Conservation (phyloP, 257 asterid species). For the Voacanga thouarsii region DNA sequence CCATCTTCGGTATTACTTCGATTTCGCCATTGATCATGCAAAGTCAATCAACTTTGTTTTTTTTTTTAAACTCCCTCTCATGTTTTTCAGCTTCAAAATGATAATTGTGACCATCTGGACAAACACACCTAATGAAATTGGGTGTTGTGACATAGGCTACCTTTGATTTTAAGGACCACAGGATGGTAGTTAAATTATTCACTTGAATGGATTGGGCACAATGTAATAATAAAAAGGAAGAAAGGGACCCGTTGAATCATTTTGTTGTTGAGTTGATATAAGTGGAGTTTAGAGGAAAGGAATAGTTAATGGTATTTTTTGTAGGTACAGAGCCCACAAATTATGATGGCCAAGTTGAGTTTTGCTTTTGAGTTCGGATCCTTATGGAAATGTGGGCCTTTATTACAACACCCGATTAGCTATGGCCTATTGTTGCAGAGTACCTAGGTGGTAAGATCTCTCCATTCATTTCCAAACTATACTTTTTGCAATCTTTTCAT, state of each 20-base stretch:
- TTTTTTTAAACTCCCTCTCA: too few relatives aligned
- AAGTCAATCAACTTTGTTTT: slow-evolving; percentile 18
- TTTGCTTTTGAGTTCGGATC: neutral
- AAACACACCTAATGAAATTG: neutral
- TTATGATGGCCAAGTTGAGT: neutral
- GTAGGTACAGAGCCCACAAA: neutral
- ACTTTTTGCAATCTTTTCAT: neutral
- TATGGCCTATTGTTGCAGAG: neutral
- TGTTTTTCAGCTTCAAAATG: neutral
- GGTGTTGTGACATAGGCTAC: too few relatives aligned
- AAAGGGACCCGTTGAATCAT: neutral
- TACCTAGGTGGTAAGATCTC: neutral
- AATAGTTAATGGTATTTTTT: neutral
- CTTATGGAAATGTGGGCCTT: neutral
- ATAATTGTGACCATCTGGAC: neutral
- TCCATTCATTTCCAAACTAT: neutral
- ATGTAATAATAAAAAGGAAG: neutral
- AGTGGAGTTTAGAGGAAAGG: neutral
- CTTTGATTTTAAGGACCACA: neutral
- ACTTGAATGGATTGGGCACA: neutral
- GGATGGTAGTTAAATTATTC: neutral
- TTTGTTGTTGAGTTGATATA: too few relatives aligned
- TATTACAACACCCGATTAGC: neutral
- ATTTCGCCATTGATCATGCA: slow-evolving; percentile 85
- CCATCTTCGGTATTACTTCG: slow-evolving; percentile 46